phyloP scores from a whole-genome alignment of 176 grass and related monocot species.

The Oryza meyeriana region DNA sequence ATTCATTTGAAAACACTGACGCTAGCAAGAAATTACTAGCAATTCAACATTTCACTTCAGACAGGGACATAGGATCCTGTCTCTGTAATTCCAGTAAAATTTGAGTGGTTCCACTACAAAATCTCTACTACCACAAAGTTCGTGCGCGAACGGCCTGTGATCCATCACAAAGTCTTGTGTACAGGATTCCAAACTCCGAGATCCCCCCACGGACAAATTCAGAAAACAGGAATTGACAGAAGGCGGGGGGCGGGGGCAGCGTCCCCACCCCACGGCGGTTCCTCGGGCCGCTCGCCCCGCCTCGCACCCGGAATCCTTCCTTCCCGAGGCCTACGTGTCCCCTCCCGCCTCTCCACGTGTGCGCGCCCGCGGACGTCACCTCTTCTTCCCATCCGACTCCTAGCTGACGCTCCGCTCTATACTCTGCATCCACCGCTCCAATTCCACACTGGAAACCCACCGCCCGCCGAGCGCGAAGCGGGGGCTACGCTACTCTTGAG shows the following conservation, averaged over 20 bases:
- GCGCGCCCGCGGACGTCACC: constrained; percentile 12
- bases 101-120: neutral
- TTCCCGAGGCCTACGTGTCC: constrained; percentile 45
- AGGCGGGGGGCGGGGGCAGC: constrained; percentile 35
- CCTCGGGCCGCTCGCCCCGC: constrained; percentile 8
- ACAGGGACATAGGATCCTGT: neutral
- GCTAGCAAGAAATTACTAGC: no score
- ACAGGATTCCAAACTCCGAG: constrained; percentile 22
- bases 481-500: neutral
- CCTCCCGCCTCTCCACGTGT: constrained; percentile 40
- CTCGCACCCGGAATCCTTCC: constrained; percentile 11
- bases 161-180: neutral
- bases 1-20: neutral
- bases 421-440: neutral
- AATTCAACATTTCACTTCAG: neutral
- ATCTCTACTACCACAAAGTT: neutral
- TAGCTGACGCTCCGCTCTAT: neutral
- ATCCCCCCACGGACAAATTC: constrained; percentile 12
- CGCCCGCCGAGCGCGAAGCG: constrained; percentile 33
- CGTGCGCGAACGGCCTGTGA: neutral
- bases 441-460: neutral
- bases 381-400: neutral
- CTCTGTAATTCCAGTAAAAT: neutral
- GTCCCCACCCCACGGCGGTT: neutral
- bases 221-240: constrained; percentile 55